Percentiles rank a stretch among this genome's conserved stretches.
phyloP scores from a whole-genome alignment of 345 rosid genomes.

The Camelina sativa region DNA sequence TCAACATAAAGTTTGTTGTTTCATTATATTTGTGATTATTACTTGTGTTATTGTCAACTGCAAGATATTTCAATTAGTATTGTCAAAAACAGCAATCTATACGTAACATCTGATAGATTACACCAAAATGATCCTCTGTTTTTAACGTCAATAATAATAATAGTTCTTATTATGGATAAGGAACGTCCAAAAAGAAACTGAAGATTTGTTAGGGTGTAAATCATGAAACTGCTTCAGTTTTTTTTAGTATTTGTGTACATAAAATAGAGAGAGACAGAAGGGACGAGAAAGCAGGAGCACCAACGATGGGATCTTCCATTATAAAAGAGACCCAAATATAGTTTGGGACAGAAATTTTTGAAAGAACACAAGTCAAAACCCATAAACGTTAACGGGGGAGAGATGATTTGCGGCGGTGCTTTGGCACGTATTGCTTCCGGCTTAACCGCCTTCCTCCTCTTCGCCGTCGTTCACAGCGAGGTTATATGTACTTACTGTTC shows the following conservation, averaged over 20 bases:
- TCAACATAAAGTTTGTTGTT: not conserved
- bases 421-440: constrained; percentile 34
- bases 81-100: too few relatives aligned
- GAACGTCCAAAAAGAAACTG: not conserved
- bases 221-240: not conserved
- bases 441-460: constrained; percentile 47
- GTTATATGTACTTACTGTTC: constrained; percentile 4
- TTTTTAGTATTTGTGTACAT: not conserved
- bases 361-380: not conserved
- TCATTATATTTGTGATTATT: too few relatives aligned
- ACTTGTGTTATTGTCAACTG: too few relatives aligned
- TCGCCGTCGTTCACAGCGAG: constrained; percentile 39
- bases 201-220: not conserved
- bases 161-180: not conserved
- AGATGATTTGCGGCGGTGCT: constrained; percentile 31
- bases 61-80: too few relatives aligned
- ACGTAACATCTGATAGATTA: not conserved
- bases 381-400: constrained; percentile 10
- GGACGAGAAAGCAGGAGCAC: constrained; percentile 22
- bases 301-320: constrained; percentile 18
- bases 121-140: not conserved
- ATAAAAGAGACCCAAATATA: constrained; percentile 3
- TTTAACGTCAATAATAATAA: not conserved
- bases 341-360: not conserved
- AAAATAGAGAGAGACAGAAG: not conserved